A percentile compares a stretch with the other conserved stretches of the same genome.
Evolutionary conservation across 768 basidiomycete genomes (phyloP).

Genomic region (Chalciporus pseudorubinellus): DNA sequence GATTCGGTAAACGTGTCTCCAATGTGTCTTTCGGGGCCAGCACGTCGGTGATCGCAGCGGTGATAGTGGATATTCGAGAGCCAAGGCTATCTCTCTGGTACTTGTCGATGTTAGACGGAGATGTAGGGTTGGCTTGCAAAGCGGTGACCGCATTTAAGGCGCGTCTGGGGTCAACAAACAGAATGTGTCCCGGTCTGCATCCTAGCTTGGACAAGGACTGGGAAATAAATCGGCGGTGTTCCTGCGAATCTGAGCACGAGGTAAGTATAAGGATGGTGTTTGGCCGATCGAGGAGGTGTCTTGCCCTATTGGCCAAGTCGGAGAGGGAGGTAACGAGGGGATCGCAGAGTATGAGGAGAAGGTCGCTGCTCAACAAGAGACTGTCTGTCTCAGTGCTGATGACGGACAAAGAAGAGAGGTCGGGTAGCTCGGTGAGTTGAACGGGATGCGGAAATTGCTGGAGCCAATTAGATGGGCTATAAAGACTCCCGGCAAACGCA

Average conservation of each 20-base stretch:
- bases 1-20: constrained; percentile 13
- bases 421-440: constrained; percentile 43
- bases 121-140: constrained; percentile 45
- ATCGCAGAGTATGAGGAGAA: constrained; percentile 64
- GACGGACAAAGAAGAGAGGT: constrained; percentile 17
- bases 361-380: constrained; percentile 45
- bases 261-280: constrained; percentile 47
- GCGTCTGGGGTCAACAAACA: constrained; percentile 58
- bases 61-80: constrained; percentile 56
- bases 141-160: constrained; percentile 52
- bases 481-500: constrained; percentile 26
- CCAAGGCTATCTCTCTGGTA: constrained; percentile 62
- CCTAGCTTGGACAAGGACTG: constrained; percentile 22
- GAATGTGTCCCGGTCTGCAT: constrained; percentile 28
- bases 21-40: constrained; percentile 5
- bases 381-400: constrained; percentile 15
- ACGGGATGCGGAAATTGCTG: constrained; percentile 52
- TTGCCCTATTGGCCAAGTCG: constrained; percentile 29
- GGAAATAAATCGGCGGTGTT: constrained; percentile 16
- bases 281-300: constrained; percentile 31
- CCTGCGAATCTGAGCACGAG: constrained; percentile 22
- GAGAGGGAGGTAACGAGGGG: constrained; percentile 52
- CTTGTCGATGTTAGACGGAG: constrained; percentile 51
- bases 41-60: constrained; percentile 35
- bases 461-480: constrained; percentile 53